phyloP scores from a whole-genome alignment of 2,329 filamentous ascomycete species.

The Aquanectria penicillioides region DNA sequence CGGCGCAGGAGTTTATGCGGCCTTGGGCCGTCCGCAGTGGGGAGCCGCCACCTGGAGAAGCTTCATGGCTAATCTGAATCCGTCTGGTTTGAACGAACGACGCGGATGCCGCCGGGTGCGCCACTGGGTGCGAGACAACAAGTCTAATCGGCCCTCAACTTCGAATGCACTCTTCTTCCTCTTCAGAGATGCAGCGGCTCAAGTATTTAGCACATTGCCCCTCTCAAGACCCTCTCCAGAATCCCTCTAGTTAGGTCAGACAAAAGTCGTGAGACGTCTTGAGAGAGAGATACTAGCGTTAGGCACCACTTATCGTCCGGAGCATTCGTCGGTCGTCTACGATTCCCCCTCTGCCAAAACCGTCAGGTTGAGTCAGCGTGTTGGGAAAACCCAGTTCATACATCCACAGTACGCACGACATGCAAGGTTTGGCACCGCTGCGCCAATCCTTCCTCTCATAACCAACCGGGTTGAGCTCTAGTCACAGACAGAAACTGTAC shows the following conservation, averaged over 20 bases:
- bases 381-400: not conserved
- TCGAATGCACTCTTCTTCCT: not conserved
- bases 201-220: not conserved
- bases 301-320: too few species aligned
- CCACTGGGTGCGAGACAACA: too few species aligned
- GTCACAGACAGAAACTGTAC: not conserved
- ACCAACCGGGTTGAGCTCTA: not conserved
- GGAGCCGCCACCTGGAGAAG: conserved; percentile 20
- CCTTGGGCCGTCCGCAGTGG: conserved; percentile 25
- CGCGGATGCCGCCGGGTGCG: conserved; percentile 23
- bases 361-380: too few species aligned
- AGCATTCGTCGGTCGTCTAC: too few species aligned
- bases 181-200: not conserved
- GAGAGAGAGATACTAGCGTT: too few species aligned
- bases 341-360: too few species aligned
- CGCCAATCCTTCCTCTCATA: not conserved
- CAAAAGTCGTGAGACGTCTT: not conserved
- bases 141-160: conserved; percentile 1
- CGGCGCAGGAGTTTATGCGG: conserved; percentile 16
- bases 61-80: conserved; percentile 33
- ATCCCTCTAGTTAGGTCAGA: too few species aligned
- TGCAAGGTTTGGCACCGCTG: conserved; percentile 11
- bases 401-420: not conserved
- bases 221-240: not conserved
- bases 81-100: conserved; percentile 25